Evolutionary conservation across 345 rosid species (phyloP).

Genomic region (Brassica cretica): DNA sequence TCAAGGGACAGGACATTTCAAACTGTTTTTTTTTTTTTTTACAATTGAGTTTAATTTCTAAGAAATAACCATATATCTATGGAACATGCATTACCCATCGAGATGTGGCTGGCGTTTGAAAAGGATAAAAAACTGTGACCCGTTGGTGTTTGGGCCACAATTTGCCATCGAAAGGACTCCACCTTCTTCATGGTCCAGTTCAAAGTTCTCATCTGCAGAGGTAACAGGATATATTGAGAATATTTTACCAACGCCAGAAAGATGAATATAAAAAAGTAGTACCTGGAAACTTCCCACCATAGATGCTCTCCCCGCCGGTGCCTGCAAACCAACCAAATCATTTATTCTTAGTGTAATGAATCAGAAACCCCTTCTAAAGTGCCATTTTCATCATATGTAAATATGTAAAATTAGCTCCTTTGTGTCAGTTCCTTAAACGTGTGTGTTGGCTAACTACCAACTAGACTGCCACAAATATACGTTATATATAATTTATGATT

Average conservation of each 20-base stretch:
- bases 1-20: constrained; percentile 20
- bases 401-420: not conserved
- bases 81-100: constrained; percentile 68
- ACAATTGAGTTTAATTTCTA: not conserved
- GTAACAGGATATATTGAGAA: not conserved
- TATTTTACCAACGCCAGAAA: not conserved
- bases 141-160: constrained; percentile 88
- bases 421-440: not conserved
- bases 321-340: constrained; percentile 83
- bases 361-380: not conserved
- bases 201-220: constrained; percentile 85
- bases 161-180: constrained; percentile 98
- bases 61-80: constrained; percentile 12
- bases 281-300: constrained; percentile 97
- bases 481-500: constrained; percentile 1
- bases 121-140: constrained; percentile 91
- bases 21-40: not conserved
- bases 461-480: not conserved
- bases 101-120: constrained; percentile 86
- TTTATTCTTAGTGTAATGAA: no score
- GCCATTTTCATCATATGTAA: not conserved
- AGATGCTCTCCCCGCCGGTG: constrained; percentile 99
- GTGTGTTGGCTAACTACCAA: not conserved
- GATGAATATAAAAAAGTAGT: constrained; percentile 28
- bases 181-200: constrained; percentile 70